Evolutionary conservation across 2,329 filamentous ascomycete genomes (phyloP).

Genomic region (Aureobasidium sp.): DNA sequence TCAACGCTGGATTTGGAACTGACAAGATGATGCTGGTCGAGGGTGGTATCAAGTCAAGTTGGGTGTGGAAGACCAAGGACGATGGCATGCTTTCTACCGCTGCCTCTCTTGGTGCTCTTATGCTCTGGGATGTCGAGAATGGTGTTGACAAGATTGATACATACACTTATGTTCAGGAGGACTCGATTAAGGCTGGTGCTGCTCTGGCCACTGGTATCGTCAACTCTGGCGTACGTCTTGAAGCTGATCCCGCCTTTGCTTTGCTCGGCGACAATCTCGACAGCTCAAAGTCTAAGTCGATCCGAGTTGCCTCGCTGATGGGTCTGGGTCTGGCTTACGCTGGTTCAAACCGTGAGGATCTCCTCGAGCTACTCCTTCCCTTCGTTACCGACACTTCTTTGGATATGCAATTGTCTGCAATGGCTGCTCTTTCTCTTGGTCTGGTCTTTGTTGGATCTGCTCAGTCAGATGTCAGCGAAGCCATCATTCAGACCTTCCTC

Average conservation of each 20-base stretch:
- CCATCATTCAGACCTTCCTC: constrained; percentile 84
- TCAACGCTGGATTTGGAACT: constrained; percentile 89
- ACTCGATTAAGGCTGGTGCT: constrained; percentile 82
- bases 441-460: constrained; percentile 90
- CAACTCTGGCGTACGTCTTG: constrained; percentile 83
- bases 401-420: constrained; percentile 92
- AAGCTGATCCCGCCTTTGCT: constrained; percentile 84
- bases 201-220: constrained; percentile 91
- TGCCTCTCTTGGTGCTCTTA: constrained; percentile 82
- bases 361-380: constrained; percentile 78
- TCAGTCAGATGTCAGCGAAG: constrained; percentile 82
- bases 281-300: constrained; percentile 65
- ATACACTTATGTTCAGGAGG: constrained; percentile 79
- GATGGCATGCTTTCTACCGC: constrained; percentile 96
- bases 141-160: constrained; percentile 91
- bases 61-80: constrained; percentile 99
- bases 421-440: constrained; percentile 87
- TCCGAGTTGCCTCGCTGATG: constrained; percentile 86
- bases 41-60: constrained; percentile 72
- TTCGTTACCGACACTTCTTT: constrained; percentile 77
- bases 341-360: constrained; percentile 82
- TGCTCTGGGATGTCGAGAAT: constrained; percentile 89
- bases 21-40: constrained; percentile 98
- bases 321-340: constrained; percentile 91
- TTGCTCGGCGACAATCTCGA: constrained; percentile 79